A percentile compares a stretch with the other conserved stretches of the same genome.
These are phyloP conservation scores for Aspergillus intermedius DNA, from an alignment of 2,329 filamentous ascomycete genomes.

Conservation along the genomic window DNA sequence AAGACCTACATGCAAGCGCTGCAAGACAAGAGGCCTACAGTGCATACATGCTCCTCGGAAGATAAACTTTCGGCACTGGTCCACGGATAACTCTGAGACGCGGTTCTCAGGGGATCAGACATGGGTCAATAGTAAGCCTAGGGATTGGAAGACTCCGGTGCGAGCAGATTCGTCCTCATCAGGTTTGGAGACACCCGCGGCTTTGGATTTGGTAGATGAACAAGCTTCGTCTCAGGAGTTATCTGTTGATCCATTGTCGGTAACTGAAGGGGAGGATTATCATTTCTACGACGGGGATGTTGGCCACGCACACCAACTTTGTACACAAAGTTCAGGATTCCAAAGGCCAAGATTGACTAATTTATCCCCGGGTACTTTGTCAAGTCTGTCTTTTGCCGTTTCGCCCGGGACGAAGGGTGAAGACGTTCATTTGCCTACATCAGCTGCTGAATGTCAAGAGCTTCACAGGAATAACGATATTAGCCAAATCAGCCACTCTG, in stretches of 20 bases:
- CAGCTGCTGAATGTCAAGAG: too few relatives aligned
- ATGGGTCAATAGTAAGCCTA: conserved; percentile 19
- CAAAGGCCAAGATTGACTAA: too few relatives aligned
- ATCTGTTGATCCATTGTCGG: background rate
- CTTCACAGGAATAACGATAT: too few relatives aligned
- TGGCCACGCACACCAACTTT: background rate
- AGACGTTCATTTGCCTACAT: background rate
- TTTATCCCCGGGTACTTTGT: background rate
- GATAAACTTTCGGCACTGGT: conserved; percentile 13
- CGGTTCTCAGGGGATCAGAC: conserved; percentile 10
- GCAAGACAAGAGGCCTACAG: conserved; percentile 8
- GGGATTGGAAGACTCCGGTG: conserved; percentile 8
- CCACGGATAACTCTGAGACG: conserved; percentile 8
- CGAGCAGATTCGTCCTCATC: background rate
- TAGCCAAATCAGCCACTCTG: background rate
- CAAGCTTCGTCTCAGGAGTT: background rate
- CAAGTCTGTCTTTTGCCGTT: background rate
- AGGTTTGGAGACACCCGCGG: background rate
- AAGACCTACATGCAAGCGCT: conserved; percentile 10
- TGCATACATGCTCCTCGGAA: conserved; percentile 9
- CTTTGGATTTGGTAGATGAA: background rate
- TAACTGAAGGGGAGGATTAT: background rate
- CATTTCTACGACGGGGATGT: background rate
- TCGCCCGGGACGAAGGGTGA: background rate
- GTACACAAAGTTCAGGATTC: too few relatives aligned